Conservation (phyloP, 306 rosid genomes). For the Medicago truncatula region MtrunA17r5.0-ANR NC_053045.1:46734501-46735000, state of each 20-base stretch:
- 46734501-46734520: slow-evolving; percentile 2
- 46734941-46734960: slow-evolving; percentile 48
- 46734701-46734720: not conserved
- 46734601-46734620: not conserved
- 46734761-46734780: not conserved
- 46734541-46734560: not conserved
- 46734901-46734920: not conserved
- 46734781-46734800: not conserved
- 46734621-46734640: too few species aligned
- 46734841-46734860: slow-evolving; percentile 12
- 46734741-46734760: not conserved
- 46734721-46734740: not conserved
- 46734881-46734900: slow-evolving; percentile 8
- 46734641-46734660: too few species aligned
- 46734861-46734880: not conserved
- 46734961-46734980: slow-evolving; percentile 26
- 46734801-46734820: not conserved
- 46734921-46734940: not conserved
- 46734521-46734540: not conserved
- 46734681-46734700: too few species aligned
- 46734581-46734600: slow-evolving; percentile 19
- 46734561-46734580: slow-evolving; percentile 20
- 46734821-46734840: slow-evolving; percentile 15
- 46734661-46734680: too few species aligned
- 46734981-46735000: slow-evolving; percentile 7